These are phyloP conservation scores for Allantophomopsis cytisporea DNA, from an alignment of 2,329 filamentous ascomycete species.

Conservation along the genomic window DNA sequence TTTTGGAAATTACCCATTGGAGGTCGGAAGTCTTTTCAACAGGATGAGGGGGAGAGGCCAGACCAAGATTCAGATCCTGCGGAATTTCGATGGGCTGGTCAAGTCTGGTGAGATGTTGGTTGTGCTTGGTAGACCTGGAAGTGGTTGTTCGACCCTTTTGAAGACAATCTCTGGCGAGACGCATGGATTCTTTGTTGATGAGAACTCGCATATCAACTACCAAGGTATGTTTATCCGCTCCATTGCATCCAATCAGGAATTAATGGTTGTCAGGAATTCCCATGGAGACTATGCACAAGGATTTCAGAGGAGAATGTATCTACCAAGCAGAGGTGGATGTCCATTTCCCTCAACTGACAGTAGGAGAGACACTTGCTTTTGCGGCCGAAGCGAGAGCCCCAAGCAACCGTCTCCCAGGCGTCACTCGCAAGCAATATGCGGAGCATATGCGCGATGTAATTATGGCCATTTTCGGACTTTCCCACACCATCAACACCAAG, in stretches of 20 bases:
- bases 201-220: slow-evolving; percentile 41
- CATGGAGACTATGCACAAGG: slow-evolving; percentile 34
- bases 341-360: slow-evolving; percentile 62
- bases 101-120: slow-evolving; percentile 53
- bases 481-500: slow-evolving; percentile 56
- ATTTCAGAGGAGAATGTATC: slow-evolving; percentile 45
- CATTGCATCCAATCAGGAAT: slow-evolving; percentile 15
- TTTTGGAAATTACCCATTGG: slow-evolving; percentile 46
- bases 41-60: slow-evolving; percentile 38
- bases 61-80: slow-evolving; percentile 42
- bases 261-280: slow-evolving; percentile 36
- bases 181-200: slow-evolving; percentile 37
- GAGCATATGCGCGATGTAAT: slow-evolving; percentile 33
- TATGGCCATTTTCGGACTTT: slow-evolving; percentile 58
- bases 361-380: slow-evolving; percentile 61
- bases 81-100: slow-evolving; percentile 49
- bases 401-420: slow-evolving; percentile 42
- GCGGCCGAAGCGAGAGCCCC: slow-evolving; percentile 57
- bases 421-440: slow-evolving; percentile 39
- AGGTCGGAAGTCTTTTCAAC: slow-evolving; percentile 19
- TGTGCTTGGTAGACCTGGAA: slow-evolving; percentile 51
- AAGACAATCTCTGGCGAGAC: slow-evolving; percentile 41
- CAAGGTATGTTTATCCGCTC: slow-evolving; percentile 28
- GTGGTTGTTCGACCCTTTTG: slow-evolving; percentile 50
- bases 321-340: slow-evolving; percentile 66